Evolutionary conservation across 1,139 yeast genomes (phyloP).

Genomic region (Blastobotrys arbuscula): DNA sequence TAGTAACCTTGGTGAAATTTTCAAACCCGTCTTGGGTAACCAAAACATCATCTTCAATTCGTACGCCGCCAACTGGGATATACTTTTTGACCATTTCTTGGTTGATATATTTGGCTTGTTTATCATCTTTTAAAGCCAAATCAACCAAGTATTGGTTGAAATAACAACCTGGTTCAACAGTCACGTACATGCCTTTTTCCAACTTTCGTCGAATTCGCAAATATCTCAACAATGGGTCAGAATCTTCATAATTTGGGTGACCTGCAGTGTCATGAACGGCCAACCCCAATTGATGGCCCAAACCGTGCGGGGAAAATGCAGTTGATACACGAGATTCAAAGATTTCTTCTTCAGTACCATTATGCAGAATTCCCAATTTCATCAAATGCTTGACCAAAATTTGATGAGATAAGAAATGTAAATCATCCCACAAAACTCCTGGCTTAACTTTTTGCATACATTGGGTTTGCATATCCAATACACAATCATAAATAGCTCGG

Average conservation of each 20-base stretch:
- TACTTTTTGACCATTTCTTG: conserved; percentile 63
- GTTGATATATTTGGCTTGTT: conserved; percentile 57
- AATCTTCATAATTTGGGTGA: conserved; percentile 72
- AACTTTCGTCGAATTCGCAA: conserved; percentile 75
- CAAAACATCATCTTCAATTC: conserved; percentile 89
- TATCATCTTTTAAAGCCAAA: conserved; percentile 53
- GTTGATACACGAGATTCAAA: conserved; percentile 64
- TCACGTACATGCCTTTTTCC: conserved; percentile 74
- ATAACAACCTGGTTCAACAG: conserved; percentile 94
- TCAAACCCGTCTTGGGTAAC: conserved; percentile 74
- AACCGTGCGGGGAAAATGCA: conserved; percentile 88
- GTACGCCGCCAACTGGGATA: conserved; percentile 88
- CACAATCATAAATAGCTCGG: conserved; percentile 74
- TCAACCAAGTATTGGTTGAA: conserved; percentile 78
- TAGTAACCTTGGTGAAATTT: conserved; percentile 74
- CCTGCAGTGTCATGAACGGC: conserved; percentile 98
- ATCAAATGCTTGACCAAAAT: conserved; percentile 68
- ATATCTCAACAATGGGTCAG: conserved; percentile 66
- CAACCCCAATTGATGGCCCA: conserved; percentile 90
- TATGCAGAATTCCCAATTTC: conserved; percentile 71
- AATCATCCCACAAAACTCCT: conserved; percentile 78
- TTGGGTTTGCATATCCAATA: conserved; percentile 70
- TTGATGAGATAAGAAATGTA: conserved; percentile 74
- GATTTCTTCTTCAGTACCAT: conserved; percentile 59
- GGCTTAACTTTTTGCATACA: conserved; percentile 71